Base-by-base conservation (phyloP, 2,329 filamentous ascomycete species). In the Nectriaceae sp. region DNA sequence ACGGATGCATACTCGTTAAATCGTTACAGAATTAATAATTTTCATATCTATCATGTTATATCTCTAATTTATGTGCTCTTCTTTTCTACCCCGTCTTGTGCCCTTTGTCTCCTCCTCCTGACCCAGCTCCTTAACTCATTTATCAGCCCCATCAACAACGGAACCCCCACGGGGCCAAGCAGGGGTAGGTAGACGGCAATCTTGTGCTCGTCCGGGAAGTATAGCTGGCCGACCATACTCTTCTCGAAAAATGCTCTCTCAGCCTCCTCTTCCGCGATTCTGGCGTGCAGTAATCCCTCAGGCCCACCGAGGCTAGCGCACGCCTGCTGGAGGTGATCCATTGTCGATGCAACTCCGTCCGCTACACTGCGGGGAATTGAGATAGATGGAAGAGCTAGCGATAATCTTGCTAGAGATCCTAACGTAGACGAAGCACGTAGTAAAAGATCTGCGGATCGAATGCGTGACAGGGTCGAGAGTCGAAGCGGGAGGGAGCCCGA, bases 151-250 rank as follows among this genome's bases (percentile, higher is more conserved):
- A 97, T 89, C 5, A 97, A 68, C 42, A 99, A 72, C 31, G 94
- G 94, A 11, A 97, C 93, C 4, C 89, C 91, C 35, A 97, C 85
- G 0, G 94, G 94, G 1, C 94, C 94, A 35, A 99, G 73, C 11
- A 99, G 73, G 1, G 94, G 94, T 60, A 99, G 72, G 67, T 99
- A 99, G 1, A 99, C 94, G 0, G 94, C 94, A 20, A 99, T 83
- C 70, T 97, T 99, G 70, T 99, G 94, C 73, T 99, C 94, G 64
- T 99, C 94, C 0, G 94, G 94, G 69, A 99, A 99, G 70, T 97
- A 99, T 2, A 97, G 86, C 72, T 97, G 94, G 0, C 92, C 94
- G 11, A 99, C 94, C 94, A 99, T 99, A 64, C 89, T 96, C 72
- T 96, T 96, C 71, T 99, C 94, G 60, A 99, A 99, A 70, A 99